Evolutionary conservation across 1,139 yeast genomes (phyloP), one percentile per base, ranked within the genome.

Genomic region (Eremothecium gossypii): DNA sequence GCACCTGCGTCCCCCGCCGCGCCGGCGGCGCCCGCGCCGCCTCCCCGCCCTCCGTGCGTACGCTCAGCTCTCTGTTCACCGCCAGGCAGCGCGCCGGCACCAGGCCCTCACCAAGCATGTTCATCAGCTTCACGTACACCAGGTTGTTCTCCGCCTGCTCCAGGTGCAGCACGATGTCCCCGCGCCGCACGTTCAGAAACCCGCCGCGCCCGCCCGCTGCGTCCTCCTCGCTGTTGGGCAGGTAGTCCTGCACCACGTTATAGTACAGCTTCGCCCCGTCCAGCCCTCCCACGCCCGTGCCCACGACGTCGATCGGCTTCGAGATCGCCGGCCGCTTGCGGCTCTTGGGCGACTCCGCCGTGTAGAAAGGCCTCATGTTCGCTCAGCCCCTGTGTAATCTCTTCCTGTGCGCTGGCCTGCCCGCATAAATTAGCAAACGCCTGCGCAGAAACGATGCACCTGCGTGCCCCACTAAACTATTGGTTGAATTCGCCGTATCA

Each of bases 111-210:
- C 55, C 56, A 11, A 55, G 27, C 28, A 49, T 45, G 35, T 49
- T 50, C 1, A 54, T 47, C n/a, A 46, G 39, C 36, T 46, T 52
- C 13, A 55, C 57, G 12, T 44, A 36, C 20, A 51, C 45, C 27
- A 48, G 31, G 30, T 40, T 42, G 29, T 49, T 42, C 11, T 42
- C 43, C 23, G 48, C 46, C 7, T 35, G 39, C 2, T 50, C 44
- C 6, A 55, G 38, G 10, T 52, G 34, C 41, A 51, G 59, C 8
- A 54, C 57, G 8, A 53, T 33, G 17, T 47, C 49, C 7, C 54
- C 58, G 33, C 43, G 47, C 8, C 38, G 41, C 10, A 51, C 46
- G 9, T 45, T 29, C 36, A 54, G 27, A 35, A 39, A 38, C 26
- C 38, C 27, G 28, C 38, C 17, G 20, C 8, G 13, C 31, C 3